Base-by-base conservation (phyloP, 1,284 basidiomycete species). In the Cryptococcus floricola region DNA sequence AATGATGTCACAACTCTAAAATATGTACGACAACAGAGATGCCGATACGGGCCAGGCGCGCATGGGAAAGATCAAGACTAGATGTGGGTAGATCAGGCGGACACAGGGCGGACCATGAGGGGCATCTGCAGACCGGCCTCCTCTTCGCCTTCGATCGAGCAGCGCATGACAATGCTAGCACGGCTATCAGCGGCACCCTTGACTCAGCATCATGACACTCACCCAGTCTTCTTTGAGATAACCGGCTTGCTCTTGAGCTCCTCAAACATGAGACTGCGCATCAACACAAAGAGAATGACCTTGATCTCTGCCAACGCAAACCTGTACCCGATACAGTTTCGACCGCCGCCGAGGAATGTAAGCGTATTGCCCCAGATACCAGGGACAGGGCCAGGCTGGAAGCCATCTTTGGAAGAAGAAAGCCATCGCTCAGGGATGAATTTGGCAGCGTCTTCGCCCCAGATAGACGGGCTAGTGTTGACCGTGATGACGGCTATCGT, bases 251-350 rank as follows among this genome's bases (percentile, higher is more conserved):
- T 66, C 9, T 68, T 64, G 3, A 82, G 77, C 28, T 82, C 74
- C 45, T 81, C 79, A 54, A 86, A 84, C 50, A 81, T 79, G 53
- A 86, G 84, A 1, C 78, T 77, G 13, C 83, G 77, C 2, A 86
- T 65, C 13, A 86, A 75, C 0, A 81, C 80, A 63, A 84, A 86
- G 6, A 86, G 59, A 8, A 85, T 74, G 0, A 80, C 82, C 66
- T 85, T 85, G 73, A 81, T 84, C 66, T 89, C 86, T 28, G 80
- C 80, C 46, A 89, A 65, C 6, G 87, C 85, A 64, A 89, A 88
- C 63, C 81, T 81, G 70, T 83, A 87, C 7, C 87, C 86, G 63
- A 88, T 87, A 69, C 86, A 88, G 41, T 84, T 83, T 53, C 87
- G 77, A 60, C 83, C 81, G 25, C 85, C 86, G 54, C 80, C 81